Base-by-base conservation (phyloP, 306 rosid genomes). In the Crotalaria pallida region DNA sequence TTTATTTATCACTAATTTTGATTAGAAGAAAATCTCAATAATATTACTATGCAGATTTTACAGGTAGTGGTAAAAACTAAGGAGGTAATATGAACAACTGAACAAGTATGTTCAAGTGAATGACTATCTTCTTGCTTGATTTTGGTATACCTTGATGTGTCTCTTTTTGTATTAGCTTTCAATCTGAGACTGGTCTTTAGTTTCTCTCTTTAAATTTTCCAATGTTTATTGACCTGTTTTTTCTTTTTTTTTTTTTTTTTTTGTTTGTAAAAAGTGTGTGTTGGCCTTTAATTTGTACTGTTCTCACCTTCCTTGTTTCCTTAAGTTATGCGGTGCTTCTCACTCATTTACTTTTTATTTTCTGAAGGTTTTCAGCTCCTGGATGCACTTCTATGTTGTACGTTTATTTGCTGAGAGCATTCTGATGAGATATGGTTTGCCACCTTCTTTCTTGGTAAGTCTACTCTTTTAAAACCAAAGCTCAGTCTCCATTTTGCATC, bases 311-410 rank as follows among this genome's bases (percentile, higher is more conserved):
- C 61, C 17, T 49, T 64, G 48, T 11, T 55, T 27, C 61, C 12
- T 16, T 60, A 69, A 71, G 53, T 58, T 76, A 43, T 21, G 6
- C 26, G 21, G 12, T 69, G 62, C 69, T 50, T 67, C 26, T 77
- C 4, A 7, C 55, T 50, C 17, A 27, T 65, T n/a, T 63, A 62
- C 53, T 72, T 72, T 67, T 65, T 60, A 43, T 48, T 53, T 60
- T 45, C 51, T 72, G 58, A 61, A 92, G 97, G 97, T 92, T 79
- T 89, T 92, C 74, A 87, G 88, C 83, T 89, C 98, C 79, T 89
- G 92, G 98, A 92, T 92, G 98, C 98, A 92, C 84, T 92, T 92
- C 58, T 86, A 82, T 78, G 95, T 96, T 16, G 90, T 89, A 48
- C 88, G 90, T 50, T 70, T 86, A 65, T 92, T 89, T 81, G 78